Evolutionary conservation across 208 protist genomes (phyloP).

Genomic region (Wallacemonas collosoma): DNA sequence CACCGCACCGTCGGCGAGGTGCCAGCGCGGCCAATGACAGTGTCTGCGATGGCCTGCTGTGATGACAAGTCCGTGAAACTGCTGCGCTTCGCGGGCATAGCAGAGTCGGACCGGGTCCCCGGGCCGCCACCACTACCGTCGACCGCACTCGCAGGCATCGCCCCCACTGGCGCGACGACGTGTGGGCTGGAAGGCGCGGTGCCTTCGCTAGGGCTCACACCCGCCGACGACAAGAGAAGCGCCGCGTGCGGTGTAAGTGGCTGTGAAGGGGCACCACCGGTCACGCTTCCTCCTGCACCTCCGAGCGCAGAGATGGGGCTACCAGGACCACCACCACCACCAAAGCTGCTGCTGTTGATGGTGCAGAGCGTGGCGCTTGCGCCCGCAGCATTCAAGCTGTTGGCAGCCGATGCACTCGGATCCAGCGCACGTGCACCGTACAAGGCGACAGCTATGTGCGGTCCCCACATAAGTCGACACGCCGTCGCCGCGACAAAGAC

Average conservation of each 20-base stretch:
- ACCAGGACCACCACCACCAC: neutral
- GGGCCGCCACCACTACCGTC: too few relatives aligned
- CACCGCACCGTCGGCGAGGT: slow-evolving; percentile 18
- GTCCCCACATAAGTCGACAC: slow-evolving; percentile 6
- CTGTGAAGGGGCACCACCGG: too few relatives aligned
- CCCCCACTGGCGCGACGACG: neutral
- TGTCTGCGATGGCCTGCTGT: neutral
- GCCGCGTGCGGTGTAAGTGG: neutral
- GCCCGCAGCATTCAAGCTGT: neutral
- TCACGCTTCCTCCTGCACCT: too few relatives aligned
- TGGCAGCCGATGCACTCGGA: neutral
- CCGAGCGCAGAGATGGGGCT: neutral
- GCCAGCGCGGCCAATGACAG: neutral
- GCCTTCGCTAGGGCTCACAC: neutral
- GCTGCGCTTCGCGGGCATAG: neutral
- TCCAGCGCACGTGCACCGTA: neutral
- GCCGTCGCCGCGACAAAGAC: slow-evolving; percentile 8
- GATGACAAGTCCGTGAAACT: neutral
- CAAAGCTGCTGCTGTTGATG: neutral
- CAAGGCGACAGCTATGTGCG: neutral
- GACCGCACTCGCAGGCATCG: neutral
- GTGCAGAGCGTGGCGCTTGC: neutral
- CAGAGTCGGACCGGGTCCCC: neutral
- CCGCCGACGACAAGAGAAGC: neutral
- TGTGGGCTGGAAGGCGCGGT: neutral